Percentiles rank a stretch among this genome's conserved stretches.
Evolutionary conservation across 805 yeast species (phyloP).

Genomic region (Barnettozyma siamensis): DNA sequence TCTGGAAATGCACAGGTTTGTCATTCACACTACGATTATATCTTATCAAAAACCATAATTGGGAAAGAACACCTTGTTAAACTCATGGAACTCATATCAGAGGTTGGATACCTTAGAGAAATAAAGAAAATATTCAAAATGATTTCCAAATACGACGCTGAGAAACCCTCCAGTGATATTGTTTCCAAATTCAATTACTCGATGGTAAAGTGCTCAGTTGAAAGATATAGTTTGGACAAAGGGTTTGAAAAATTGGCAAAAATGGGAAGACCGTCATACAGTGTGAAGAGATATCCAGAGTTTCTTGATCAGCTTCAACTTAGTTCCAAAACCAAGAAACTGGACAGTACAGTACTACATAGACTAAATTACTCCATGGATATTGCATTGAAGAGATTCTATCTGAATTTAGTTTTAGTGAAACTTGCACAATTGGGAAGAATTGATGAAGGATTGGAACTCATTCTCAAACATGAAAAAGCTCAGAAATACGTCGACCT

Average conservation of each 20-base stretch:
- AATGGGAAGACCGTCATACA: not conserved
- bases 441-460: constrained; percentile 4
- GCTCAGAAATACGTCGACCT: constrained; percentile 3
- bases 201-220: constrained; percentile 9
- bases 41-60: constrained; percentile 10
- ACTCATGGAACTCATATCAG: constrained; percentile 10
- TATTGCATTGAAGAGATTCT: constrained; percentile 12
- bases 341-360: constrained; percentile 1
- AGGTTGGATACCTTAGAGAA: constrained; percentile 7
- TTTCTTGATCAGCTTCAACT: constrained; percentile 8
- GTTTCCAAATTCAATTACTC: constrained; percentile 7
- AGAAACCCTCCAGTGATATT: constrained; percentile 4
- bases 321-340: constrained; percentile 7
- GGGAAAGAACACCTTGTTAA: constrained; percentile 14
- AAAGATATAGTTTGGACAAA: constrained; percentile 6
- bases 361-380: constrained; percentile 1
- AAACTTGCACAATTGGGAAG: constrained; percentile 8
- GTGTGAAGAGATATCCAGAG: constrained; percentile 15
- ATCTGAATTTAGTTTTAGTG: constrained; percentile 11
- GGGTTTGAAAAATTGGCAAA: constrained; percentile 9
- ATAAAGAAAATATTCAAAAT: constrained; percentile 10
- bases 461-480: constrained; percentile 2
- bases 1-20: constrained; percentile 5
- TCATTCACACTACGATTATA: constrained; percentile 3
- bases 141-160: not conserved